Evolutionary conservation across 345 rosid species (phyloP).

Genomic region (Boechera retrofracta): DNA sequence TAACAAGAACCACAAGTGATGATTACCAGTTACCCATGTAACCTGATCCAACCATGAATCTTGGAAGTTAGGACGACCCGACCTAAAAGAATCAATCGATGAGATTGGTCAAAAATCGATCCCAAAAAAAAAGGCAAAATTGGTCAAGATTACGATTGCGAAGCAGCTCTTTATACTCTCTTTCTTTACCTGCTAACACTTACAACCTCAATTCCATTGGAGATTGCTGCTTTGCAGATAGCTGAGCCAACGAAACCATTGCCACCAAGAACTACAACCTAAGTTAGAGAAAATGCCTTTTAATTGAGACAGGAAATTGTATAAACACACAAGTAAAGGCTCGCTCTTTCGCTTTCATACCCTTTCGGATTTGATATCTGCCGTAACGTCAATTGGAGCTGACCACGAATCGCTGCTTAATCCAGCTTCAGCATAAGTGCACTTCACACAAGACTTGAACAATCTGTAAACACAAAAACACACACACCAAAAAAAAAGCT

Average conservation of each 20-base stretch:
- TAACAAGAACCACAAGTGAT: conserved; percentile 10
- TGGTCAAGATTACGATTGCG: background rate
- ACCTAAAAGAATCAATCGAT: conserved; percentile 56
- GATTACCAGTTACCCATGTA: conserved; percentile 76
- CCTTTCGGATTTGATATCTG: conserved; percentile 75
- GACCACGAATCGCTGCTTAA: conserved; percentile 52
- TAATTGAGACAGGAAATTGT: conserved; percentile 6
- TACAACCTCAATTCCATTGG: conserved; percentile 78
- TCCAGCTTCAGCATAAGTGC: conserved; percentile 65
- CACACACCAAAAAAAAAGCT: background rate
- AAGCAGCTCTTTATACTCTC: background rate
- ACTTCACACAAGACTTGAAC: conserved; percentile 63
- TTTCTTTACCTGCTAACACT: conserved; percentile 80
- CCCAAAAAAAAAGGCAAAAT: background rate
- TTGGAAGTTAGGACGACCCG: conserved; percentile 72
- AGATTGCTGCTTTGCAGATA: conserved; percentile 89
- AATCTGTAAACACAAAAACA: conserved; percentile 45
- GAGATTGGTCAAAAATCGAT: background rate
- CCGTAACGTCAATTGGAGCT: conserved; percentile 76
- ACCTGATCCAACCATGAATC: conserved; percentile 94
- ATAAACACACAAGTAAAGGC: conserved; percentile 2
- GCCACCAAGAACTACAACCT: conserved; percentile 94
- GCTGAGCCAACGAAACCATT: conserved; percentile 95
- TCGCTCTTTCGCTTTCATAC: conserved; percentile 45
- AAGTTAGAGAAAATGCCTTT: conserved; percentile 39